phyloP scores from a whole-genome alignment of 768 basidiomycete genomes.

The Chalciporus sphaerocephalus region DNA sequence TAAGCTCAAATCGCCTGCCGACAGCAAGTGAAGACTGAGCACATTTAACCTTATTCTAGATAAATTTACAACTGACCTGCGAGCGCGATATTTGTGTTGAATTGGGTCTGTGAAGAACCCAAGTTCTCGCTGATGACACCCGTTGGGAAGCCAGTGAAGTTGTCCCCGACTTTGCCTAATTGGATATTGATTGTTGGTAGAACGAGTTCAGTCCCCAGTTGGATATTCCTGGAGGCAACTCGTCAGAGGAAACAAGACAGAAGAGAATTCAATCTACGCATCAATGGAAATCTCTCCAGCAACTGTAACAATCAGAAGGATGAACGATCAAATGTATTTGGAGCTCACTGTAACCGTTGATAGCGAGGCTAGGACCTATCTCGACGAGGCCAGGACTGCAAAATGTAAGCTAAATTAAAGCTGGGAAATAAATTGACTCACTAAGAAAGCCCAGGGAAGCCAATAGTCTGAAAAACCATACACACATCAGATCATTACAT shows the following conservation, averaged over 20 bases:
- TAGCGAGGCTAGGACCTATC: background rate
- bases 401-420: background rate
- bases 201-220: background rate
- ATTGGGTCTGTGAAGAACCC: background rate
- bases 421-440: background rate
- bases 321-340: background rate
- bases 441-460: background rate
- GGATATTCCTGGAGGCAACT: background rate
- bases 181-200: background rate
- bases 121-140: background rate
- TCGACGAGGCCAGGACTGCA: background rate
- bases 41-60: background rate
- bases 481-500: background rate
- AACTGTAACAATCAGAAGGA: background rate
- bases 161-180: background rate
- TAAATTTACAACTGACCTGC: background rate
- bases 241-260: background rate
- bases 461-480: background rate
- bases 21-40: too few relatives aligned
- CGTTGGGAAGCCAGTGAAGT: background rate
- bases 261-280: too few relatives aligned
- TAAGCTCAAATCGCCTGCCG: constrained; percentile 18
- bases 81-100: background rate
- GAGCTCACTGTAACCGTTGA: background rate
- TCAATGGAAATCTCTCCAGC: background rate